Percentiles rank a stretch among this genome's conserved stretches.
These are phyloP conservation scores for Erigeron canadensis DNA, from an alignment of 129 eudicot genomes.

Conservation along the genomic window DNA sequence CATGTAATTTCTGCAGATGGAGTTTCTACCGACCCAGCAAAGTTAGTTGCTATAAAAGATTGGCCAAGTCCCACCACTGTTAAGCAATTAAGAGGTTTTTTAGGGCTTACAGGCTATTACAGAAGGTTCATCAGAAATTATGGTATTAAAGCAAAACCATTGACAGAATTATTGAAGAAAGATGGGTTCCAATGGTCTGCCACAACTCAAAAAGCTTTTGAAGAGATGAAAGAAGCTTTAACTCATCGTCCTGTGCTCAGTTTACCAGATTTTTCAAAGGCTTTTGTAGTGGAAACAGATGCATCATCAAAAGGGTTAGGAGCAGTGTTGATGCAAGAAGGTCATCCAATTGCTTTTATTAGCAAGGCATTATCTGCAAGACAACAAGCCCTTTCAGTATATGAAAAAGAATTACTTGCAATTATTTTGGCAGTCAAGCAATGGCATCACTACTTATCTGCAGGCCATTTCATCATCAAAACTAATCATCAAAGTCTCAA, in stretches of 20 bases:
- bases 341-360: not conserved
- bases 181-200: not conserved
- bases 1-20: not conserved
- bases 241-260: not conserved
- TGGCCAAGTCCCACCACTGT: not conserved
- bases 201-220: not conserved
- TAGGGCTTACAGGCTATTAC: not conserved
- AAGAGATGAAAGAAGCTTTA: not conserved
- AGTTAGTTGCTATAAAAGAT: not conserved
- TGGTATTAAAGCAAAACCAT: not conserved
- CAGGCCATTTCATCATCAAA: not conserved
- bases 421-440: not conserved
- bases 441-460: not conserved
- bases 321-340: not conserved
- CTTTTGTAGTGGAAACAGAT: not conserved
- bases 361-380: not conserved
- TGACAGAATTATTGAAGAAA: not conserved
- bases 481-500: not conserved
- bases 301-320: not conserved
- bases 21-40: not conserved
- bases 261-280: not conserved
- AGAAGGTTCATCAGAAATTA: not conserved
- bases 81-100: not conserved
- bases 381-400: not conserved
- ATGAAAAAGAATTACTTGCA: not conserved